A percentile compares a stretch with the other conserved stretches of the same genome.
Conservation (phyloP, 2,329 filamentous ascomycete species). For the Epichloe typhina region DNA sequence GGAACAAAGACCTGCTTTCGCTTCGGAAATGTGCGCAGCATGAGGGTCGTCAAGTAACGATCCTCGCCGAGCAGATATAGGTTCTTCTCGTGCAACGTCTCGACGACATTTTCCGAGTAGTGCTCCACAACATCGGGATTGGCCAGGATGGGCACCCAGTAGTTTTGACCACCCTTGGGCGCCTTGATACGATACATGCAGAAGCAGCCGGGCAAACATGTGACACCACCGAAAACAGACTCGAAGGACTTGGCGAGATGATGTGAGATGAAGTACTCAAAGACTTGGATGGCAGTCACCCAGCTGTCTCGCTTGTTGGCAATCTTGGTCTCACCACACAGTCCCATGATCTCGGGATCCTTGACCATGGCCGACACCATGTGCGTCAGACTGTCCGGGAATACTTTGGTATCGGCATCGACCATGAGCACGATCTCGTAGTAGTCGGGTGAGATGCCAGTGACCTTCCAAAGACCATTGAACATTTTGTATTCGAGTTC, state of each 20-base stretch:
- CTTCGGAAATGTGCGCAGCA: constrained; percentile 98
- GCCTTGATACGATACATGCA: constrained; percentile 99
- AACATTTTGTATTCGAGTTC: constrained; percentile 99
- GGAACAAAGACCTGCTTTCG: constrained; percentile 97
- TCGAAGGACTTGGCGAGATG: constrained; percentile 96
- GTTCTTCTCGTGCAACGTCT: constrained; percentile 97
- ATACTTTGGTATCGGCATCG: constrained; percentile 97
- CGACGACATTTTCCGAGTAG: constrained; percentile 97
- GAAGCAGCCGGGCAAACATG: constrained; percentile 96
- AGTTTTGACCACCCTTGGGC: constrained; percentile 95
- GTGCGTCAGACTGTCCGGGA: constrained; percentile 94
- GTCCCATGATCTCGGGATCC: constrained; percentile 96
- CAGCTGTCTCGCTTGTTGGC: constrained; percentile 92
- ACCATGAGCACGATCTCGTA: constrained; percentile 99
- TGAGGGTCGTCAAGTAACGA: constrained; percentile 89
- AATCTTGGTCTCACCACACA: constrained; percentile 98
- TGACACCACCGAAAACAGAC: constrained; percentile 96
- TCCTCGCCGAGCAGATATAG: constrained; percentile 83
- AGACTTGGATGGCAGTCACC: constrained; percentile 97
- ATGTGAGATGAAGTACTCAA: constrained; percentile 99
- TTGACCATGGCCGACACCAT: constrained; percentile 99
- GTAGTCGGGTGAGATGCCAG: constrained; percentile 93
- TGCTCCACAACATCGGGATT: constrained; percentile 98
- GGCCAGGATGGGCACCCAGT: constrained; percentile 97
- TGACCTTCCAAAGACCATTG: constrained; percentile 97